Base-by-base conservation (phyloP, 1,284 basidiomycete species). In the Lignosus rhinocerotis region DNA sequence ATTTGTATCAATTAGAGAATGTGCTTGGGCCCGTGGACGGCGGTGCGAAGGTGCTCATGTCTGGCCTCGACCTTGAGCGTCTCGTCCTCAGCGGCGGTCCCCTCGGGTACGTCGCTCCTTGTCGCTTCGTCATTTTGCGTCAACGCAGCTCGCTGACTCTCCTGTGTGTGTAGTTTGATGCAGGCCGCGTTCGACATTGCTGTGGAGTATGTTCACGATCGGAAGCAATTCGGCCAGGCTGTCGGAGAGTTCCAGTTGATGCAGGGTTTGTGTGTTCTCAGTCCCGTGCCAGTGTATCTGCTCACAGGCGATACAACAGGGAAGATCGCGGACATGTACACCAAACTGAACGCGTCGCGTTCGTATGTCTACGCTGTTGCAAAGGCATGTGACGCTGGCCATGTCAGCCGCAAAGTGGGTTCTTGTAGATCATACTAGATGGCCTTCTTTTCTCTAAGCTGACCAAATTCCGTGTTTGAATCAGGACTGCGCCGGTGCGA, bases 241-340 rank as follows among this genome's bases (percentile, higher is more conserved):
- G 81, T 98, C 50, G 96, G 90, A n/a, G 88, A 90, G 36, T 97
- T 98, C 80, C 95, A 98, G 73, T 75, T 97, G 54, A 95, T 98
- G 88, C 96, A 98, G 84, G 95, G 93, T 84, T 75, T 53, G 74
- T 53, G 5, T 33, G 14, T 14, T 12, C 12, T 43, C 52, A 16
- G 19, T 6, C n/a, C 21, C 32, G 43, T 36, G 43, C 43, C 0
- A 17, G 14, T 10, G 17, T 25, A 17, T 32, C 41, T 30, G 5
- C 34, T 53, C 12, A 41, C 51, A 10, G 14, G 53, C 42, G 21
- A 41, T 42, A 39, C 46, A 48, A 17, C 63, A 90, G 88, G 80
- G 54, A 91, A 91, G 69, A 86, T 91, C 51, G 90, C 89, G 69
- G 95, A 98, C 73, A 98, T 98, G 95, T 98, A 97, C 72, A 97